A percentile compares a stretch with the other conserved stretches of the same genome.
Conservation (phyloP, 805 yeast genomes). For the Cyberlindnera veronae region DNA sequence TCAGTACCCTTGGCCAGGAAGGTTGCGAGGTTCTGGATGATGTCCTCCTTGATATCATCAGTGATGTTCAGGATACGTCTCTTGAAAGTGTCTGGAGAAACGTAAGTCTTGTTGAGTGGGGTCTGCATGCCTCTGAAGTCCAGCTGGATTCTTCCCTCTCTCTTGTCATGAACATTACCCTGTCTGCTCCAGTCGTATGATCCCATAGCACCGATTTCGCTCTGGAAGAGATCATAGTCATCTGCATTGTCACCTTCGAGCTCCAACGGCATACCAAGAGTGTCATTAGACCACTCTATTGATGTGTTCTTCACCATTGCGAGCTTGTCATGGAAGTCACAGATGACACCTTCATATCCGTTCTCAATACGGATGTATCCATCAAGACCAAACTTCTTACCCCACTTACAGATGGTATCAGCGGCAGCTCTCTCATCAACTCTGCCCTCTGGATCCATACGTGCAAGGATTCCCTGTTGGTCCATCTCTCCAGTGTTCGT, state of each 20-base stretch:
- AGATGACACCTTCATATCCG: slow-evolving; percentile 59
- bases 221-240: slow-evolving; percentile 19
- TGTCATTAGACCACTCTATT: slow-evolving; percentile 33
- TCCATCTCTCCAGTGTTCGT: slow-evolving; percentile 58
- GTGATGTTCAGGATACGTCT: slow-evolving; percentile 38
- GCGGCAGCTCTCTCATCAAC: slow-evolving; percentile 46
- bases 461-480: slow-evolving; percentile 43
- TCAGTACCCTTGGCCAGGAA: slow-evolving; percentile 32
- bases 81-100: slow-evolving; percentile 46
- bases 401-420: slow-evolving; percentile 51
- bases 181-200: slow-evolving; percentile 45
- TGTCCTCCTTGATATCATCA: slow-evolving; percentile 30
- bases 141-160: slow-evolving; percentile 45
- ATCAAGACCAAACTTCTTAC: slow-evolving; percentile 46
- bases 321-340: slow-evolving; percentile 50
- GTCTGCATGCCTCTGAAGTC: slow-evolving; percentile 54
- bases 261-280: slow-evolving; percentile 23
- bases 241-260: slow-evolving; percentile 3
- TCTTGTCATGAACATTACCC: slow-evolving; percentile 44
- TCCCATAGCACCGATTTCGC: slow-evolving; percentile 26
- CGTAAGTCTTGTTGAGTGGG: slow-evolving; percentile 47
- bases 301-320: slow-evolving; percentile 45
- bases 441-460: slow-evolving; percentile 29
- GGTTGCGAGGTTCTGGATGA: slow-evolving; percentile 35
- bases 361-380: slow-evolving; percentile 57